Evolutionary conservation across 2,329 filamentous ascomycete genomes (phyloP), one percentile per base, ranked within the genome.

Genomic region (Aspergillus sp.): DNA sequence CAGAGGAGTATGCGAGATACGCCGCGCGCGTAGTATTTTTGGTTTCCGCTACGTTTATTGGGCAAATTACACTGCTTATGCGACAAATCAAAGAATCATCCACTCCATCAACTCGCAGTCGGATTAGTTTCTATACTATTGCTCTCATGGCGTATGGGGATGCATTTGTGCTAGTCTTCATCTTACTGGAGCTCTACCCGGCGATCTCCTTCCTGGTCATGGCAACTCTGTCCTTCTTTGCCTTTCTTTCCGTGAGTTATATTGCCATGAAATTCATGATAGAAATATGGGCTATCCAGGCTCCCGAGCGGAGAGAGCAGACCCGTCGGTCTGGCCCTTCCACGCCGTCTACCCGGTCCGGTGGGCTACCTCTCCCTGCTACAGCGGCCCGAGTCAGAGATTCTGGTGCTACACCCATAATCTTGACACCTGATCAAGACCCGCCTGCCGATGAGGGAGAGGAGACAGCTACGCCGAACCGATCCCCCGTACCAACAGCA

Each of bases 281-380:
- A 76, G 85, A 87, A 53, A 85, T 88, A n/a, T 88, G 85, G 85
- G 79, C 80, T 19, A 82, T 86, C 2, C 86, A 88, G 66, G 82
- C 72, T 12, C 75, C 75, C 14, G 75, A 77, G 61, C 66, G 75
- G 58, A 70, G 73, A 45, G 73, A 75, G 43, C 64, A 66, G 55
- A 70, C 70, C 47, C 73, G 70, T 51, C 64, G 64, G 12, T 50
- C 62, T 3, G 66, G 52, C 41, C 55, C 66, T 51, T 67, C 60
- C 33, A 62, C 72, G 44, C 56, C 70, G 14, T 65, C 69, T 19
- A 65, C 73, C 12, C 71, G 68, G 8, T 66, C 70, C 27, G 73
- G 67, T 33, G 67, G 71, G 17, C 71, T 84, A 9, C 83, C 83
- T 12, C 73, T 79, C 15, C 84, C 84, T 15, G 81, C 74, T 3